Evolutionary conservation across 768 basidiomycete genomes (phyloP), one percentile per base, ranked within the genome.

Genomic region (Termitomyces sp.): DNA sequence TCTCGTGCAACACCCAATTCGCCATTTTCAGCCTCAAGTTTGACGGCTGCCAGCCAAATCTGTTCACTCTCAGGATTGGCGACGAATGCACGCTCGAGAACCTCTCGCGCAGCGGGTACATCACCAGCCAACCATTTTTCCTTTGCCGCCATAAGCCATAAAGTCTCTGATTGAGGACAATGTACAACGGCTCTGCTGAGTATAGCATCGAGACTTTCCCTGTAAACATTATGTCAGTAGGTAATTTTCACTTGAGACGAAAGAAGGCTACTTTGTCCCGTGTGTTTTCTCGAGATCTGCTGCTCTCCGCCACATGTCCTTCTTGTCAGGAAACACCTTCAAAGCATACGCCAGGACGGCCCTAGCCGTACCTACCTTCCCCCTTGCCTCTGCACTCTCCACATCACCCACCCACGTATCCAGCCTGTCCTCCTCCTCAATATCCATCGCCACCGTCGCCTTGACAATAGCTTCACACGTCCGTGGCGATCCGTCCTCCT

Each of bases 61-160:
- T 89, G 87, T 74, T 98, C 97, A 68, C 92, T 95, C 70, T 98
- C 94, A 13, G 94, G 92, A 68, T 98, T 98, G 56, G 93, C 92
- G 53, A 89, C 83, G 78, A 98, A 98, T 0, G 97, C 94, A 40
- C 82, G 81, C 60, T 88, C 92, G 14, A 98, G 85, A 14, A 96
- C 90, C 62, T 87, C 85, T 36, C 94, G 88, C 2, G 97, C 93
- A n/a, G 87, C 89, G 2, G 87, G 84, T 14, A 98, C 92, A 66
- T 98, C 92, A 7, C 91, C 92, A 26, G 75, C 76, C 16, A 93
- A 68, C 96, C 96, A 99, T 69, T 93, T 92, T 75, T 98, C 96
- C 73, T 99, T 99, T 3, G 96, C 97, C 52, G 88, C 83, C 94
- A 98, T 98, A 33, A 98, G 80, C 97, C 97, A 98, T 6, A 99